Conservation (phyloP, 23 red algal species). For the Gracilaria vermiculophylla region DNA sequence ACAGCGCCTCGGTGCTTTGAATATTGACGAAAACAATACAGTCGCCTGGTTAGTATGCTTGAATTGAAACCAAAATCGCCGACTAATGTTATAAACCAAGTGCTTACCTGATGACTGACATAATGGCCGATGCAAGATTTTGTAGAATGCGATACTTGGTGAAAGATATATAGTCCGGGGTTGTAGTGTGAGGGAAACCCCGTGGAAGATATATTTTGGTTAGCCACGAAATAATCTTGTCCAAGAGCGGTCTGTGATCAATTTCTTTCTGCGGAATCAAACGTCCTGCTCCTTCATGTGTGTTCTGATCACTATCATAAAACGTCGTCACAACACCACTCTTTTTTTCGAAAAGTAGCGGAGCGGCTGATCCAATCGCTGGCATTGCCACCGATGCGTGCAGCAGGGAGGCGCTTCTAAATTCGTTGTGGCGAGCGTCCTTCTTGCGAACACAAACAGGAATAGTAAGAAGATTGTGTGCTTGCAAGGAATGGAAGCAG, state of each 20-base stretch:
- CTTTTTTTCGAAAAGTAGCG: constrained; percentile 26
- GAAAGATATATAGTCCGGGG: constrained; percentile 90
- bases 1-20: constrained; percentile 80
- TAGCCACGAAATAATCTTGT: constrained; percentile 72
- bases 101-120: constrained; percentile 79
- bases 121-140: constrained; percentile 91
- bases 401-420: not conserved
- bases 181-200: constrained; percentile 91
- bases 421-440: not conserved
- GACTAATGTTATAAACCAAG: not conserved
- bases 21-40: not conserved
- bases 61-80: not conserved
- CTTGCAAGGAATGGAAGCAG: not conserved
- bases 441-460: not conserved
- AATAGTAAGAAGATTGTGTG: not conserved
- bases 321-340: constrained; percentile 20
- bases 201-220: constrained; percentile 78
- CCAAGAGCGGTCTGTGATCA: constrained; percentile 42
- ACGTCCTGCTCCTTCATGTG: not conserved
- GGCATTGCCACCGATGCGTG: not conserved
- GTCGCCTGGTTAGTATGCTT: not conserved
- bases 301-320: not conserved
- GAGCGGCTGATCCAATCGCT: not conserved
- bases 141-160: constrained; percentile 90
- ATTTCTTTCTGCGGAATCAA: constrained; percentile 22